Evolutionary conservation across 768 basidiomycete species (phyloP), one percentile per base, ranked within the genome.

Genomic region (Clavaria fumosa): DNA sequence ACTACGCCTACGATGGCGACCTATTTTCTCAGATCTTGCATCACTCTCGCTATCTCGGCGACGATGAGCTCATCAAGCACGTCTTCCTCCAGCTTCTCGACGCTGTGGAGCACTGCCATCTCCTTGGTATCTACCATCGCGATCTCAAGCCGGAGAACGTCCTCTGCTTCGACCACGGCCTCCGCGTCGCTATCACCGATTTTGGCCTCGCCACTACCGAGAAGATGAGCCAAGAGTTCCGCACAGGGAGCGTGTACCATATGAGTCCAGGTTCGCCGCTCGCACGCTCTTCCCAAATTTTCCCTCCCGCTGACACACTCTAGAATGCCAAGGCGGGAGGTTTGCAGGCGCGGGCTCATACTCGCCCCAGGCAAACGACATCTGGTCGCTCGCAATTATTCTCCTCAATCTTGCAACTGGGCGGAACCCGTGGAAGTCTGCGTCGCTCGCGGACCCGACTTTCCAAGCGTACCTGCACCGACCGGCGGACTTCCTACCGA

Each of bases 101-200:
- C 50, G 85, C 88, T 4, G 82, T 96, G 51, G 80, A 88, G 48
- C 82, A 90, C 57, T 90, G 88, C 56, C 93, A 99, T 57, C 71
- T 72, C 14, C 64, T 83, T 34, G 85, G 85, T 31, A 88, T 99
- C 50, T 93, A 84, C 62, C 93, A 97, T 55, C 83, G 93, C 31
- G 93, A 97, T 55, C 63, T 99, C 52, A 99, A 97, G 65, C 93
- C 93, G 4, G 93, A 99, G 63, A 95, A 86, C 54, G 74, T 95
- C 40, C 65, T 96, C 32, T 91, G 88, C 57, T 81, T 78, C 62
- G 69, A 78, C 53, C 58, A 69, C 45, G 90, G 89, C 34, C 63
- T 68, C 45, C 67, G 72, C 35, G 71, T 95, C 37, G 78, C 84
- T 36, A 71, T 97, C 44, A 91, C 90, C 24, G 93, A 97, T 60